Percentiles rank a stretch among this genome's conserved stretches.
These are phyloP conservation scores for Sporisorium iseilematis-ciliati DNA, from an alignment of 1,284 basidiomycete genomes.

Conservation along the genomic window DNA sequence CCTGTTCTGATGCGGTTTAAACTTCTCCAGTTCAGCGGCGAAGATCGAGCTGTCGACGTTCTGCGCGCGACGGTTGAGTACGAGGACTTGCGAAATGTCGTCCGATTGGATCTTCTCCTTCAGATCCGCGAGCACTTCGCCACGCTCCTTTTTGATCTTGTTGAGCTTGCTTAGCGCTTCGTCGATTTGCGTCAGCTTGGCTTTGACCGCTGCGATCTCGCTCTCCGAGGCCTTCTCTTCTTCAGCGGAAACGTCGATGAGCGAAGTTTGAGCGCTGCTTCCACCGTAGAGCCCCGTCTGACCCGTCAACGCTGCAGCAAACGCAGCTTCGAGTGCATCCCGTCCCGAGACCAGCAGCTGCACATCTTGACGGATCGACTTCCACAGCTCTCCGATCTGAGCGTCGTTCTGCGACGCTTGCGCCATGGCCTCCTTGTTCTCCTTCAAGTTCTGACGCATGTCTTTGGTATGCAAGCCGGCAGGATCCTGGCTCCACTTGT, in stretches of 20 bases:
- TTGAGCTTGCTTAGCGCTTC: conserved; percentile 53
- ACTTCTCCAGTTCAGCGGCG: conserved; percentile 93
- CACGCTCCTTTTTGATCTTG: conserved; percentile 75
- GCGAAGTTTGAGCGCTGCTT: conserved; percentile 21
- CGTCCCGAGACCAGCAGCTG: conserved; percentile 74
- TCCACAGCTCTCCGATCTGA: conserved; percentile 83
- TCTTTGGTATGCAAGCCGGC: conserved; percentile 75
- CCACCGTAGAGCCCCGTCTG: conserved; percentile 43
- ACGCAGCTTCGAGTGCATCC: conserved; percentile 78
- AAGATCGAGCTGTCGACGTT: conserved; percentile 89
- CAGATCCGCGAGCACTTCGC: conserved; percentile 88
- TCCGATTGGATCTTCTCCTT: conserved; percentile 97
- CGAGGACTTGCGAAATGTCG: conserved; percentile 93
- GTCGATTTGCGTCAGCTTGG: conserved; percentile 55
- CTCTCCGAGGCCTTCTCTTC: conserved; percentile 49
- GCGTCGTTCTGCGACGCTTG: conserved; percentile 83
- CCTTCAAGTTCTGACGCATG: conserved; percentile 83
- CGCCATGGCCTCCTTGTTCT: conserved; percentile 80
- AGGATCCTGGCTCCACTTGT: conserved; percentile 90
- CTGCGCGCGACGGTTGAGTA: conserved; percentile 88
- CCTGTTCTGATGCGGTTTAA: conserved; percentile 87
- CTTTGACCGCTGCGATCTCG: conserved; percentile 37
- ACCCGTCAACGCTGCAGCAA: conserved; percentile 73
- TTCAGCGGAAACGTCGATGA: conserved; percentile 53
- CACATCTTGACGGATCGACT: conserved; percentile 78